Base-by-base conservation (phyloP, 202 grass and related monocot genomes). In the Digitaria exilis region DNA sequence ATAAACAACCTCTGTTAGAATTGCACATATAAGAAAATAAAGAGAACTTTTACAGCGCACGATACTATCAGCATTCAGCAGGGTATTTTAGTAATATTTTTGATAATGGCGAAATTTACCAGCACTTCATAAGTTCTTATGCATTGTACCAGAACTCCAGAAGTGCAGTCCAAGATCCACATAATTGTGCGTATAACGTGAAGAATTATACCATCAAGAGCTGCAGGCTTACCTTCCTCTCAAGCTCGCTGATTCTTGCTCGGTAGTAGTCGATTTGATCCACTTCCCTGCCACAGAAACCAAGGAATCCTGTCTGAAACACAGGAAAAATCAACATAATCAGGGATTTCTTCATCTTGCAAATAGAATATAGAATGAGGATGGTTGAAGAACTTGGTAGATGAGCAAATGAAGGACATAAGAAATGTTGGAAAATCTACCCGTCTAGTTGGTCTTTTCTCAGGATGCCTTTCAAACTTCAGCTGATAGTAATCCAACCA, bases 401-500 rank as follows among this genome's bases (percentile, higher is more conserved):
- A 2, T 30, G 9, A 30, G 65, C 25, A 56, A 21, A 6, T 64
- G n/a, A 65, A 69, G 21, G 18, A 78, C 22, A 74, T 15, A 65
- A 69, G 17, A 0, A n/a, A 80, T 57, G 41, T 72, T 73, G 73
- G 45, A 43, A 44, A 22, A 68, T 15, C 65, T 95, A 98, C 96
- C 92, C 92, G 88, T 65, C 68, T 76, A 45, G 69, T 85, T 90
- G 93, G 90, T 84, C 85, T 93, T 85, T 71, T 92, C 0, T 82
- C 87, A 84, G 96, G 91, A 92, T 96, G 89, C 21, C 93, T 88
- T 85, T 96, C 96, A 72, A 88, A 93, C 81, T 98, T 98, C 29
- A 89, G 92, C 49, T 92, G 89, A 62, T 98, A 90, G 81, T 96
- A 98, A 72, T 98, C 96, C 61, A 98, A 71, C 96, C 93, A 96